A percentile compares a stretch with the other conserved stretches of the same genome.
phyloP scores from a whole-genome alignment of 331 rosid species.

The Cydonia oblonga region DNA sequence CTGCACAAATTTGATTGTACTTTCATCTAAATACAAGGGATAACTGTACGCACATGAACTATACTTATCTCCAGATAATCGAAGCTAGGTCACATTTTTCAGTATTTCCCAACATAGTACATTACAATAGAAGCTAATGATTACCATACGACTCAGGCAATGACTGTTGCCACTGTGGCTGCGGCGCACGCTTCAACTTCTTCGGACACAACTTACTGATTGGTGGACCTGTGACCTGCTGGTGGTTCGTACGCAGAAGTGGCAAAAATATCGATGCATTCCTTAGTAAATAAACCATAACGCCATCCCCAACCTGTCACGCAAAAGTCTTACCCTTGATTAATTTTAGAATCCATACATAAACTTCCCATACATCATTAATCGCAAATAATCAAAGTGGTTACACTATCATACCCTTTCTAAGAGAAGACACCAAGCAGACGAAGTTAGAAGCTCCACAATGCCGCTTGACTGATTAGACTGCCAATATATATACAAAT shows the following conservation, averaged over 20 bases:
- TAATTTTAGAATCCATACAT: neutral
- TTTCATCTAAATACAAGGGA: neutral
- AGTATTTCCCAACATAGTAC: constrained; percentile 1
- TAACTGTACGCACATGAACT: neutral
- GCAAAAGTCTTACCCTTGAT: constrained; percentile 4
- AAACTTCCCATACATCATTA: neutral
- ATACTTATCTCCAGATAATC: neutral
- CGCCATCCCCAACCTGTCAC: constrained; percentile 54
- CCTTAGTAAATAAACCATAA: constrained; percentile 46
- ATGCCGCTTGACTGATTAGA: constrained; percentile 28
- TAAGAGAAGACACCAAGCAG: constrained; percentile 65
- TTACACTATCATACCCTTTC: constrained; percentile 57
- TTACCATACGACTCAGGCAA: constrained; percentile 32
- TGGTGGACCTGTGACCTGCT: constrained; percentile 64
- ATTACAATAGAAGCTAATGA: neutral
- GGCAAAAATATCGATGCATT: constrained; percentile 65
- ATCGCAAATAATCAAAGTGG: neutral
- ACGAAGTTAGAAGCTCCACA: constrained; percentile 43
- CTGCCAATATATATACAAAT: constrained; percentile 24
- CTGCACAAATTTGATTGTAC: neutral
- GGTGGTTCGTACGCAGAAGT: constrained; percentile 28
- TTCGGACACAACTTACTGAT: constrained; percentile 30
- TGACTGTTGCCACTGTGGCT: constrained; percentile 18
- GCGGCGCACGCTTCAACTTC: constrained; percentile 7
- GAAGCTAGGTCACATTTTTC: neutral